Conservation (phyloP, 345 rosid genomes). For the Laguncularia racemosa region DNA sequence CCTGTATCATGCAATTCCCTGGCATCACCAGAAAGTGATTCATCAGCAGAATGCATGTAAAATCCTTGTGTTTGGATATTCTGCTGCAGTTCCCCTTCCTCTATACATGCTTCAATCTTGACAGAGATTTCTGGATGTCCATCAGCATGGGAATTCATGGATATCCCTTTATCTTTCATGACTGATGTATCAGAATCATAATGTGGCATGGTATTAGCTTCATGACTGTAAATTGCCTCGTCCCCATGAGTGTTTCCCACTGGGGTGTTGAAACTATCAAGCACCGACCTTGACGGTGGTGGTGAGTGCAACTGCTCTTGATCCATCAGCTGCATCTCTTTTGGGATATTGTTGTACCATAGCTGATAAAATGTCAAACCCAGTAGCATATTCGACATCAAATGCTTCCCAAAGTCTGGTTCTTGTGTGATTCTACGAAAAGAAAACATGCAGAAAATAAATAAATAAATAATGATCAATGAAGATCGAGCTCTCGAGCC, state of each 20-base stretch:
- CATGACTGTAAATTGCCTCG: constrained; percentile 21
- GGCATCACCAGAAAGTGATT: constrained; percentile 26
- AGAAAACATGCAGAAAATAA: not conserved
- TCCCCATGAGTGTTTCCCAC: constrained; percentile 20
- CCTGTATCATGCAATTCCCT: constrained; percentile 6
- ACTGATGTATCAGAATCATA: constrained; percentile 56
- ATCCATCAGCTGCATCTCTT: constrained; percentile 32
- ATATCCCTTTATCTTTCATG: constrained; percentile 35
- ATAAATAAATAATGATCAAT: not conserved
- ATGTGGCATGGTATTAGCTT: constrained; percentile 22
- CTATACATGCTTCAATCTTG: constrained; percentile 21
- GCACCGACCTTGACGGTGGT: constrained; percentile 22
- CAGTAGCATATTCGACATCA: constrained; percentile 37
- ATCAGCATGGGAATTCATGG: constrained; percentile 13
- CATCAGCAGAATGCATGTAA: constrained; percentile 42
- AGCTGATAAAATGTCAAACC: constrained; percentile 59
- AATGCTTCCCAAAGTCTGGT: constrained; percentile 34
- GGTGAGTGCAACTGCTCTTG: constrained; percentile 12
- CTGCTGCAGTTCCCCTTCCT: constrained; percentile 13
- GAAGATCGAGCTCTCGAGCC: not conserved
- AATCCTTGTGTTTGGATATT: constrained; percentile 20
- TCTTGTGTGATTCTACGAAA: constrained; percentile 54
- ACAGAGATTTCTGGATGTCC: constrained; percentile 8
- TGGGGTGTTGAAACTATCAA: constrained; percentile 17
- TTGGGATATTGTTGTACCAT: constrained; percentile 43